Conservation (phyloP, 139 green algal genomes). For the Chlorella sp. region DNA sequence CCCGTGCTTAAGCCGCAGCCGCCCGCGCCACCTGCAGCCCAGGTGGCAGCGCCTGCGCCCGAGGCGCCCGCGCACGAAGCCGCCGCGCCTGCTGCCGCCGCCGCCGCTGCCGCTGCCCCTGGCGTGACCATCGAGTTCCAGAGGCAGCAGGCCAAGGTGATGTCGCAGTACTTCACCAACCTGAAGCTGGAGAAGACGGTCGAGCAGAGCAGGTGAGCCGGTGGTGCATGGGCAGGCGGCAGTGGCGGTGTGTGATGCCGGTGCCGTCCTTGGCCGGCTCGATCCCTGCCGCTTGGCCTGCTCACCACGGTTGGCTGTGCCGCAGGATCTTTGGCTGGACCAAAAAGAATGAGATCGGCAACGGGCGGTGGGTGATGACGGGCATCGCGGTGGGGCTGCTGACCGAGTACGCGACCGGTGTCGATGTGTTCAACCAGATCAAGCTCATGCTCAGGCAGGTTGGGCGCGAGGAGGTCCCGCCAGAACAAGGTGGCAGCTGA, state of each 20-base stretch:
- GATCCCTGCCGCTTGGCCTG: too few relatives aligned
- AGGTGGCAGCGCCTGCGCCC: background rate
- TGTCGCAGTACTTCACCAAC: conserved; percentile 89
- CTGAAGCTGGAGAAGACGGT: conserved; percentile 34
- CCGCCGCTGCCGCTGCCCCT: background rate
- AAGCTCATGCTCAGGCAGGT: conserved; percentile 75
- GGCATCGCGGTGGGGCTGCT: conserved; percentile 89
- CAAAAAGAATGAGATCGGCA: conserved; percentile 88
- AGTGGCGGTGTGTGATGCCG: background rate
- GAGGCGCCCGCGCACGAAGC: background rate
- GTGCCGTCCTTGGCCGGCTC: background rate
- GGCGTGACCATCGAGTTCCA: conserved; percentile 88
- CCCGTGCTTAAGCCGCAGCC: background rate
- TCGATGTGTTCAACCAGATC: conserved; percentile 91
- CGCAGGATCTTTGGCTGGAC: conserved; percentile 92
- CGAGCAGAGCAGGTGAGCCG: conserved; percentile 50
- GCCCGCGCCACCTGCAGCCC: background rate
- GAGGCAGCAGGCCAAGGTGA: conserved; percentile 87
- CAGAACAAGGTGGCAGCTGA: too few relatives aligned
- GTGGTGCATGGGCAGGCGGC: background rate
- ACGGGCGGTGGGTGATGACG: conserved; percentile 98
- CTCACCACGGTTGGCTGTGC: background rate
- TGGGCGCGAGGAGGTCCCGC: too few relatives aligned
- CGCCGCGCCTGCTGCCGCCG: background rate
- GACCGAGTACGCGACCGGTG: conserved; percentile 96